Percentiles rank a stretch among this genome's conserved stretches.
phyloP scores from a whole-genome alignment of 148 eudicot genomes.

The Nepenthes gracilis region DNA sequence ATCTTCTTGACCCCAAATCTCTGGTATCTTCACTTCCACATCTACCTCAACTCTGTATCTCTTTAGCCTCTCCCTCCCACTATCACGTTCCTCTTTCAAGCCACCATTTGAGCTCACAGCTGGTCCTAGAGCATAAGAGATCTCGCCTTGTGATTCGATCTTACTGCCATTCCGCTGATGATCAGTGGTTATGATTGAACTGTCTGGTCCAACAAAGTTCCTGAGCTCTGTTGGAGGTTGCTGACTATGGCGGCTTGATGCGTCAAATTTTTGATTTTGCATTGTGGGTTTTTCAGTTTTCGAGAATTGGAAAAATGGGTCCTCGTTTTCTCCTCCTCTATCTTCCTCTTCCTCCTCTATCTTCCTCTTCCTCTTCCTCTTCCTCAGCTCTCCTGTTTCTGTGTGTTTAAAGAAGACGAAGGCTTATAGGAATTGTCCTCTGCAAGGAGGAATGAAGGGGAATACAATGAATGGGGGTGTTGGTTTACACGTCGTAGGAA shows the following conservation, averaged over 20 bases:
- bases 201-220: too few species aligned
- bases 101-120: neutral
- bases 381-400: neutral
- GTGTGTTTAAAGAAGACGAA: neutral
- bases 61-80: constrained; percentile 46
- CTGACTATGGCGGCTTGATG: constrained; percentile 1
- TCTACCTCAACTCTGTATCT: constrained; percentile 63
- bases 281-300: constrained; percentile 4
- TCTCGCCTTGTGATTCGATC: neutral
- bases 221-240: too few species aligned
- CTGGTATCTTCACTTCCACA: constrained; percentile 77
- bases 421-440: neutral
- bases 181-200: neutral
- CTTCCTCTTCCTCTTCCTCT: neutral
- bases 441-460: constrained; percentile 10
- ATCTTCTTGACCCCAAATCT: constrained; percentile 72
- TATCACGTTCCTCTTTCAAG: constrained; percentile 2
- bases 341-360: neutral
- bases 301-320: neutral
- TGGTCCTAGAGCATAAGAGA: neutral
- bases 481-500: constrained; percentile 27
- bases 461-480: constrained; percentile 19
- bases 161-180: neutral
- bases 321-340: neutral
- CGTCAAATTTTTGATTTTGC: constrained; percentile 9